These are phyloP conservation scores for Eimeria maxima DNA, from an alignment of 169 alveolate species.

Conservation along the genomic window DNA sequence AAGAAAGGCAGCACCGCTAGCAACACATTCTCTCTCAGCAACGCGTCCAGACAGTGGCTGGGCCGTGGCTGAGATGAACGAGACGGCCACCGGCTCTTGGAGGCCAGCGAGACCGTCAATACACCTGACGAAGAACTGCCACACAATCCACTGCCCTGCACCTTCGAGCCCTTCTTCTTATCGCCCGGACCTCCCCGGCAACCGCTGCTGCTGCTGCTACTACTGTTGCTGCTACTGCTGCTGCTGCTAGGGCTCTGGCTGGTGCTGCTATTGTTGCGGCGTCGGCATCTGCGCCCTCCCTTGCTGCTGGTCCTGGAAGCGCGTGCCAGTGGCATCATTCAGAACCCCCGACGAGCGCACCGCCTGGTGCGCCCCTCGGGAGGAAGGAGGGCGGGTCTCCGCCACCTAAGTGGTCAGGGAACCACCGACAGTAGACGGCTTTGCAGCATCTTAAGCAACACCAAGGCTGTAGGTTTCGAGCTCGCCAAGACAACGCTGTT, in stretches of 20 bases:
- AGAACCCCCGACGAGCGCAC: conserved; percentile 54
- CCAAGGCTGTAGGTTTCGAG: not conserved
- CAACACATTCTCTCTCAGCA: conserved; percentile 49
- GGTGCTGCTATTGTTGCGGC: conserved; percentile 40
- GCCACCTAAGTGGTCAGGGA: conserved; percentile 74
- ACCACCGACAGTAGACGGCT: conserved; percentile 4
- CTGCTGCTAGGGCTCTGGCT: conserved; percentile 37
- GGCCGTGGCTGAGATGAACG: conserved; percentile 46
- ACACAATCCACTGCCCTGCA: not conserved
- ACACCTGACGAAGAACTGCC: not conserved
- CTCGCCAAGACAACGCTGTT: not conserved
- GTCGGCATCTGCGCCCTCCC: conserved; percentile 12
- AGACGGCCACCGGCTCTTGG: not conserved
- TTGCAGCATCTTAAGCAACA: conserved; percentile 27
- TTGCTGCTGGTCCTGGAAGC: conserved; percentile 1
- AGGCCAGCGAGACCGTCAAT: not conserved
- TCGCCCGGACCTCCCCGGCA: not conserved
- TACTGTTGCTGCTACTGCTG: conserved; percentile 20
- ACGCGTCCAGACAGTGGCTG: conserved; percentile 59
- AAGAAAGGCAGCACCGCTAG: conserved; percentile 61
- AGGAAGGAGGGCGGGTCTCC: conserved; percentile 38
- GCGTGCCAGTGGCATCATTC: conserved; percentile 23
- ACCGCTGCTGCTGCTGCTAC: not conserved
- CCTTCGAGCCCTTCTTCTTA: not conserved
- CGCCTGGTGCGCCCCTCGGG: conserved; percentile 53